Base-by-base conservation (phyloP, 371 early-diverging fungal genomes). In the Blyttiomyces sp. region DNA sequence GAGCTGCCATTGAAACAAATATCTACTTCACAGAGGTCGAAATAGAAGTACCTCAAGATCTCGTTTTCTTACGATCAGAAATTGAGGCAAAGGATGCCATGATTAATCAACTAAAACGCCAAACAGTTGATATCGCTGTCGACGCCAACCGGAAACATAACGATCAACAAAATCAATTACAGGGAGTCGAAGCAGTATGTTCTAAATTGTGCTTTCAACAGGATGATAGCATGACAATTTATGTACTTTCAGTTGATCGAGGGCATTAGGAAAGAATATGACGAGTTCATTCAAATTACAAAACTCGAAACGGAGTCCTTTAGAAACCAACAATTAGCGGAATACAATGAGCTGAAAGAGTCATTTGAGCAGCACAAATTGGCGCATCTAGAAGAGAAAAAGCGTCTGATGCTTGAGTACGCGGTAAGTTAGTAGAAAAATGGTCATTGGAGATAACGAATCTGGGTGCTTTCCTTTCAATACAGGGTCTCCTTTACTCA, bases 151-250 rank as follows among this genome's bases (percentile, higher is more conserved):
- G 66, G 17, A 68, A 73, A 45, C 70, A 79, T 50, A 76, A 80
- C 50, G 77, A 72, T 21, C 79, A 79, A 62, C 83, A 82, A 54
- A 79, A 73, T 49, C 81, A 82, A 57, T 32, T 82, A 26, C 83
- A 82, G 54, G 81, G 83, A 3, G 67, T 81, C 30, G 83, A 82
- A 71, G 65, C 74, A 3, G 75, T 79, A 62, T 16, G 72, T 54
- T 17, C 26, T 23, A 48, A n/a, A n/a, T n/a, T n/a, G n/a, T n/a
- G n/a, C n/a, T n/a, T n/a, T n/a, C n/a, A n/a, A n/a, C n/a, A n/a
- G n/a, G n/a, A n/a, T n/a, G n/a, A n/a, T n/a, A n/a, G n/a, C n/a
- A n/a, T n/a, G n/a, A n/a, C n/a, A n/a, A n/a, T n/a, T n/a, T n/a
- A n/a, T n/a, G n/a, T n/a, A n/a, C n/a, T n/a, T 43, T 24, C 43